phyloP scores from a whole-genome alignment of 129 eudicot species.

The Artemisia argyi region DNA sequence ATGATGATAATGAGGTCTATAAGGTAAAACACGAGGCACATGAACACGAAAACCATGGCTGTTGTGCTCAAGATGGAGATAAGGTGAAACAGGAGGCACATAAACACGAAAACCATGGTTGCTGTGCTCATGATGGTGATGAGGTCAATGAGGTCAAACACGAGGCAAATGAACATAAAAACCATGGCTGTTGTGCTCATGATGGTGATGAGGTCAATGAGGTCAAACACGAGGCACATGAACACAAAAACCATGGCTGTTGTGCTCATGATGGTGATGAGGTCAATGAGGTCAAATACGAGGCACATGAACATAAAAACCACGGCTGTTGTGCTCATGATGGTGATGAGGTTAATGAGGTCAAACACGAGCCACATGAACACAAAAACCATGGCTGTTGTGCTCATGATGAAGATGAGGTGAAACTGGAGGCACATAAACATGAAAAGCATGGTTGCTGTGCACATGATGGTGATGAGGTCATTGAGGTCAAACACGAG shows the following conservation, averaged over 20 bases:
- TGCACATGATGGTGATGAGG: slow-evolving; percentile 1
- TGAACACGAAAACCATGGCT: background rate
- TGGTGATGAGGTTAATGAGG: background rate
- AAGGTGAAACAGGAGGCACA: background rate
- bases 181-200: slow-evolving; percentile 18
- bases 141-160: slow-evolving; percentile 13
- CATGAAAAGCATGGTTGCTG: slow-evolving; percentile 10
- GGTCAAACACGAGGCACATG: background rate
- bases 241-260: background rate
- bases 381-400: background rate
- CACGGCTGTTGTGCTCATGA: slow-evolving; percentile 24
- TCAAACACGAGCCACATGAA: background rate
- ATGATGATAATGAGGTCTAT: background rate
- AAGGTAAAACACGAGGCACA: background rate
- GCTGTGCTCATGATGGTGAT: slow-evolving; percentile 3
- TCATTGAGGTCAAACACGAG: slow-evolving; percentile 10
- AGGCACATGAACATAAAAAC: background rate
- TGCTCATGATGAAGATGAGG: background rate
- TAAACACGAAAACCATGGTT: slow-evolving; percentile 3
- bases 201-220: no score
- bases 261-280: slow-evolving; percentile 1
- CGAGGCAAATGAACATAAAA: slow-evolving; percentile 8
- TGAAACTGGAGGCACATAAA: background rate
- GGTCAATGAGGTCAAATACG: slow-evolving; percentile 4
- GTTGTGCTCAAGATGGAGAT: background rate